A percentile compares a stretch with the other conserved stretches of the same genome.
Conservation (phyloP, 2,329 filamentous ascomycete genomes). For the Stemphylium lycopersici region DNA sequence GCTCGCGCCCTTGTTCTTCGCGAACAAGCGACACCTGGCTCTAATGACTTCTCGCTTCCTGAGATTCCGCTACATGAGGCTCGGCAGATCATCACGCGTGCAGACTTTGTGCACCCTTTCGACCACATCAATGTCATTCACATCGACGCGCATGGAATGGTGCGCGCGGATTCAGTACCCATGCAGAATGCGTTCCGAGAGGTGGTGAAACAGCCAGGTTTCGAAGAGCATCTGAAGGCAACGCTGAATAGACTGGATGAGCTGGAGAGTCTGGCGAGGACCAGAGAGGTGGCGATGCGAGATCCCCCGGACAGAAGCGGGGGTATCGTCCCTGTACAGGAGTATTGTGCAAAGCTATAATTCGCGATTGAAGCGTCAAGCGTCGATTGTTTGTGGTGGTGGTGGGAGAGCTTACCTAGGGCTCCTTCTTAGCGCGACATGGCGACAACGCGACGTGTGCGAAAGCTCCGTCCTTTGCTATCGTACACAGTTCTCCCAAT, state of each 20-base stretch:
- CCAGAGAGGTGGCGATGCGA: conserved; percentile 89
- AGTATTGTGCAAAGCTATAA: conserved; percentile 37
- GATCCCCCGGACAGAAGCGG: conserved; percentile 56
- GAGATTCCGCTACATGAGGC: conserved; percentile 60
- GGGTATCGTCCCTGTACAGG: conserved; percentile 38
- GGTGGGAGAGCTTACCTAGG: too few relatives aligned
- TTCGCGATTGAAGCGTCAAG: background rate
- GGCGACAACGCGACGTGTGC: too few relatives aligned
- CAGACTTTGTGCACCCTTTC: conserved; percentile 89
- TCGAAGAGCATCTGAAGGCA: conserved; percentile 79
- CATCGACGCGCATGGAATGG: conserved; percentile 84
- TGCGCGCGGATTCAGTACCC: conserved; percentile 89
- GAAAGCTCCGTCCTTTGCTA: too few relatives aligned
- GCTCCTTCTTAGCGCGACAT: too few relatives aligned
- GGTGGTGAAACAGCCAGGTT: conserved; percentile 76
- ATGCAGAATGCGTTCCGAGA: conserved; percentile 92
- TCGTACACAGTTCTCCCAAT: too few relatives aligned
- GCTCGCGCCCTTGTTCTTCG: conserved; percentile 85
- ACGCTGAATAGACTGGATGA: conserved; percentile 84
- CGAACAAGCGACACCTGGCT: conserved; percentile 67
- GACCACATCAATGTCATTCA: conserved; percentile 95
- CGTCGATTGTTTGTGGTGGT: too few relatives aligned
- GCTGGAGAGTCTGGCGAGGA: conserved; percentile 90
- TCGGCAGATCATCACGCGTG: conserved; percentile 84
- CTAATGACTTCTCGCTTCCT: conserved; percentile 73